phyloP scores from a whole-genome alignment of 306 rosid genomes.

The Lithocarpus polystachyus region DNA sequence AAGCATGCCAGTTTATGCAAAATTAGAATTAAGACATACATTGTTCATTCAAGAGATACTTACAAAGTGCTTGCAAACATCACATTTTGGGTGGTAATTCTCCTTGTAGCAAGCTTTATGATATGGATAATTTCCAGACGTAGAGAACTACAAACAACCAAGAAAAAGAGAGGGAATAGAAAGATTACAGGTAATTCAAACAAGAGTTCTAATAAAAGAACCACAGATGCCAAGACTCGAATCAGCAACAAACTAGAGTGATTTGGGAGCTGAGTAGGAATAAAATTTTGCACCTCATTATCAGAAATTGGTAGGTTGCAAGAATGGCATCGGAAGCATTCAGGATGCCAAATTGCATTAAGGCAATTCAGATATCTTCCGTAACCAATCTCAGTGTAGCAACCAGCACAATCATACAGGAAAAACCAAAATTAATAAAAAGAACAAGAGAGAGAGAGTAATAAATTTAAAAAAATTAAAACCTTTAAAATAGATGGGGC shows the following conservation, averaged over 20 bases:
- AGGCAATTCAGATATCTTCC: conserved; percentile 91
- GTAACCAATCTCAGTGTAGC: conserved; percentile 73
- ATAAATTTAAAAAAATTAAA: neutral
- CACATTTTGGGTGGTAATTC: conserved; percentile 89
- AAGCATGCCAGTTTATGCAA: conserved; percentile 14
- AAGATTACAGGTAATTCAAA: neutral
- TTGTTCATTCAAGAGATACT: conserved; percentile 32
- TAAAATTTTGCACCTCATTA: conserved; percentile 56
- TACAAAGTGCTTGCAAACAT: conserved; percentile 84
- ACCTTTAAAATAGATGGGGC: neutral
- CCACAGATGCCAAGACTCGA: neutral
- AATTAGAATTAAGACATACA: conserved; percentile 11
- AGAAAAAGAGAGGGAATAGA: conserved; percentile 1
- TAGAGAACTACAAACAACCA: conserved; percentile 56
- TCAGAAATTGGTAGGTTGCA: conserved; percentile 89
- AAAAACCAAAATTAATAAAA: neutral
- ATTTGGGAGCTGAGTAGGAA: neutral
- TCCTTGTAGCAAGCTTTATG: conserved; percentile 90
- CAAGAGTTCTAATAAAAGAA: neutral
- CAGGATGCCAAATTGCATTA: conserved; percentile 96
- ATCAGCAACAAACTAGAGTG: conserved; percentile 17
- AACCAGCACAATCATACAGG: conserved; percentile 79
- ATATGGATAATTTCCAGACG: conserved; percentile 70
- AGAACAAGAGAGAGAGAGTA: neutral
- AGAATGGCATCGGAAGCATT: conserved; percentile 89